A percentile compares a stretch with the other conserved stretches of the same genome.
Conservation (phyloP, 2,329 filamentous ascomycete genomes). For the Trichoderma hamatum region DNA sequence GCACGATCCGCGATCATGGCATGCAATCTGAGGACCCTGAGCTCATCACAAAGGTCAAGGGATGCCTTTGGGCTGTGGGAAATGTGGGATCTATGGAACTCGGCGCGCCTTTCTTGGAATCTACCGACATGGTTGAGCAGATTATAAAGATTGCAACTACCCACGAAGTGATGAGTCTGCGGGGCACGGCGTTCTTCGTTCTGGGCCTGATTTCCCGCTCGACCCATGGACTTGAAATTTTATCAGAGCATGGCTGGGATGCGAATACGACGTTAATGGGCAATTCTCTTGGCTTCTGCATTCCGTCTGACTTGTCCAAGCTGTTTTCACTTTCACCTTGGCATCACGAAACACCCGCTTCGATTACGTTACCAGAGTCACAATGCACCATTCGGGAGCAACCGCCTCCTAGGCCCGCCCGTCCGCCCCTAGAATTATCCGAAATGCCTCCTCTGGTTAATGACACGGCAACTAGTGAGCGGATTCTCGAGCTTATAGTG, state of each 20-base stretch:
- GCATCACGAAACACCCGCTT: constrained; percentile 54
- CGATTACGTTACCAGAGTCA: constrained; percentile 51
- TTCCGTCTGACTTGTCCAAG: constrained; percentile 76
- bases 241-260: constrained; percentile 90
- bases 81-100: constrained; percentile 99
- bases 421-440: constrained; percentile 49
- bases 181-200: constrained; percentile 96
- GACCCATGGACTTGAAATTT: constrained; percentile 86
- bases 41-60: constrained; percentile 89
- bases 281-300: constrained; percentile 81
- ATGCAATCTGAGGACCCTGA: constrained; percentile 85
- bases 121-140: constrained; percentile 81
- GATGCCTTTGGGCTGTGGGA: constrained; percentile 94
- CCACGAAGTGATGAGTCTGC: constrained; percentile 87
- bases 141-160: constrained; percentile 87
- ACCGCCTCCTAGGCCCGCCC: constrained; percentile 47
- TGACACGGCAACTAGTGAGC: constrained; percentile 69
- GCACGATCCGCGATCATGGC: constrained; percentile 84
- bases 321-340: constrained; percentile 73
- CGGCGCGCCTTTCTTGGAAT: constrained; percentile 90
- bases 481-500: constrained; percentile 80
- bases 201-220: constrained; percentile 90
- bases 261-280: constrained; percentile 83
- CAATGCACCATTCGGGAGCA: constrained; percentile 57
- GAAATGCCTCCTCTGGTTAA: constrained; percentile 52